A percentile compares a stretch with the other conserved stretches of the same genome.
phyloP scores from a whole-genome alignment of 176 grass and related monocot genomes.

The Poa annua region DNA sequence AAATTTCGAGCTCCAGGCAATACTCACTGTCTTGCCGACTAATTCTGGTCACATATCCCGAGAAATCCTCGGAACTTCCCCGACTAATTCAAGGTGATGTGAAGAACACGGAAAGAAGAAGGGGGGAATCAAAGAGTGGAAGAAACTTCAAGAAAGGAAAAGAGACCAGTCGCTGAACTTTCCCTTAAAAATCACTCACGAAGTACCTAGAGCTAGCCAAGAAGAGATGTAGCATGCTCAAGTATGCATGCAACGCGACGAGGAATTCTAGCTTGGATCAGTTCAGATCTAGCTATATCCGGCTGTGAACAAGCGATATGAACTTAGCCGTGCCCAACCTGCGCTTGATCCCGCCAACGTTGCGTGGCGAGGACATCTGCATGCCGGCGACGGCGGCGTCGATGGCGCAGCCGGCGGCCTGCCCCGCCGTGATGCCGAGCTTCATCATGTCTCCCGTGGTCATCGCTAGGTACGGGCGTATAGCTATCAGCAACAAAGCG shows the following conservation, averaged over 20 bases:
- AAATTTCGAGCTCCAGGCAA: conserved; percentile 47
- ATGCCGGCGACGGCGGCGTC: conserved; percentile 56
- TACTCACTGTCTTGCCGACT: conserved; percentile 44
- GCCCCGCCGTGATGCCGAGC: conserved; percentile 55
- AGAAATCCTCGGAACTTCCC: conserved; percentile 46
- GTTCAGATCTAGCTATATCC: conserved; percentile 44
- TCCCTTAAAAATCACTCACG: conserved; percentile 2
- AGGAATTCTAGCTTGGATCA: conserved; percentile 12
- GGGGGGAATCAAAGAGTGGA: not conserved
- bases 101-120: conserved; percentile 33
- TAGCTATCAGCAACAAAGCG: conserved; percentile 33
- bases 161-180: not conserved
- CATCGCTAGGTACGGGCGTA: conserved; percentile 55
- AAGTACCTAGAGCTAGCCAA: not conserved
- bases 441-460: conserved; percentile 53
- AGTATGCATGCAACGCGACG: not conserved
- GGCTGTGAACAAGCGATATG: not conserved
- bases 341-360: conserved; percentile 65
- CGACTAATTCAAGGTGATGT: conserved; percentile 30
- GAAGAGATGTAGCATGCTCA: not conserved
- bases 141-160: not conserved
- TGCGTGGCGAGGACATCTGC: conserved; percentile 75
- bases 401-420: conserved; percentile 45
- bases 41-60: conserved; percentile 26
- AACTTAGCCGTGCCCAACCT: conserved; percentile 44